Percentiles rank a stretch among this genome's conserved stretches.
Evolutionary conservation across 768 basidiomycete species (phyloP).

Genomic region (Mycena pura): DNA sequence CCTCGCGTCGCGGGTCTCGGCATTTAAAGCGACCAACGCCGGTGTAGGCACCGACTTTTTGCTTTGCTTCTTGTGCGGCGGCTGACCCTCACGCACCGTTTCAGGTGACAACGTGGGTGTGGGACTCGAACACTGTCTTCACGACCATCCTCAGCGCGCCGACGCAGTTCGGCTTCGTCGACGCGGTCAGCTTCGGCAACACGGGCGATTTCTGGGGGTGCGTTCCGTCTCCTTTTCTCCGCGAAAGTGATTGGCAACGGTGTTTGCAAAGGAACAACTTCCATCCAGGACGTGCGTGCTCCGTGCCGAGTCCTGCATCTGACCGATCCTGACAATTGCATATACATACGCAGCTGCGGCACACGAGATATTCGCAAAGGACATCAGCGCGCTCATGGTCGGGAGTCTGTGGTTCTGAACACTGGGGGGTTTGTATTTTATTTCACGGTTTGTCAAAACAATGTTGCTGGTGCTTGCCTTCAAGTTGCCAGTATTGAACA

Average conservation of each 20-base stretch:
- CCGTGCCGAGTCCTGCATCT: not conserved
- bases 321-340: not conserved
- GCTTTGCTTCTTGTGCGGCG: not conserved
- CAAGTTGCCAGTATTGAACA: no score
- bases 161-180: conserved; percentile 57
- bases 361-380: conserved; percentile 17
- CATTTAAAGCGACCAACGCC: conserved; percentile 50
- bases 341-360: conserved; percentile 5
- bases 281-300: conserved; percentile 7
- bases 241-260: not conserved
- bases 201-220: conserved; percentile 62
- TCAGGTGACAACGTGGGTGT: conserved; percentile 55
- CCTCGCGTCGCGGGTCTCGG: conserved; percentile 44
- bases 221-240: conserved; percentile 22
- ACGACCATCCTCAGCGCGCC: conserved; percentile 56
- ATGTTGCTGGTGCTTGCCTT: no score
- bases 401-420: conserved; percentile 16
- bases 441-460: no score
- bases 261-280: conserved; percentile 50
- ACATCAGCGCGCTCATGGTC: conserved; percentile 10
- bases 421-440: not conserved
- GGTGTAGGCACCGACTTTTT: conserved; percentile 44
- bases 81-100: not conserved
- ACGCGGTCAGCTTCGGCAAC: conserved; percentile 49
- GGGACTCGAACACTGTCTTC: conserved; percentile 59